phyloP scores from a whole-genome alignment of 2,329 filamentous ascomycete species.

The Ophiostoma ulmi region DNA sequence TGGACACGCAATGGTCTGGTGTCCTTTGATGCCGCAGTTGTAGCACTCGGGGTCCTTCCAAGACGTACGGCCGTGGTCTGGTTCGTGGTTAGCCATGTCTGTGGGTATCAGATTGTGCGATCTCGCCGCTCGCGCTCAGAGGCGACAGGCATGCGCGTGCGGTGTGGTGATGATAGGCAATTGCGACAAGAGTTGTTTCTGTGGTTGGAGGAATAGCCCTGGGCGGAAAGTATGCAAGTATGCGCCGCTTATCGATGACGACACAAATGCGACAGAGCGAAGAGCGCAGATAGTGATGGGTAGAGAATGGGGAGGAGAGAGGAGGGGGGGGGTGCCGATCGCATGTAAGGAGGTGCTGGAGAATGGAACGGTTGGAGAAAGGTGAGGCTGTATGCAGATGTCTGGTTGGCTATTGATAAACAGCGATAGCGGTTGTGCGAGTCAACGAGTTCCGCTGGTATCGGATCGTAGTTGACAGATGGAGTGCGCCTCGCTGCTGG shows the following conservation, averaged over 20 bases:
- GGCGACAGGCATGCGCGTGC: background rate
- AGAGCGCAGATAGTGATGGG: background rate
- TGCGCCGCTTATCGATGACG: constrained; percentile 5
- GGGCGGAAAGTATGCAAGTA: background rate
- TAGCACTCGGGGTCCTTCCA: constrained; percentile 43
- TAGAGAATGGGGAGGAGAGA: background rate
- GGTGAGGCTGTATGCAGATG: constrained; percentile 8
- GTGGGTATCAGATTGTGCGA: background rate
- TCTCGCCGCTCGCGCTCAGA: background rate
- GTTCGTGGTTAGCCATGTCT: constrained; percentile 29
- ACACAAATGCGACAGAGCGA: constrained; percentile 2
- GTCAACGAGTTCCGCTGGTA: background rate
- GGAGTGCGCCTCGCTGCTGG: background rate
- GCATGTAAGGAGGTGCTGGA: background rate
- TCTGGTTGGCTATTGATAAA: background rate
- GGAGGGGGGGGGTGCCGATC: background rate
- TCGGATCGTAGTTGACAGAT: background rate
- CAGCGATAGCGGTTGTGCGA: background rate
- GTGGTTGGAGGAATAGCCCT: background rate
- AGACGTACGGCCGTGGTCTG: constrained; percentile 30
- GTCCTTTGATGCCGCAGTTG: constrained; percentile 48
- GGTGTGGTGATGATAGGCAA: background rate
- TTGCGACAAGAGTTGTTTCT: background rate
- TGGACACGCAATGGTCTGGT: constrained; percentile 51
- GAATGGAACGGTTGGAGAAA: background rate